Conservation (phyloP, 1,139 yeast genomes). For the Candida glucosophila region DNA sequence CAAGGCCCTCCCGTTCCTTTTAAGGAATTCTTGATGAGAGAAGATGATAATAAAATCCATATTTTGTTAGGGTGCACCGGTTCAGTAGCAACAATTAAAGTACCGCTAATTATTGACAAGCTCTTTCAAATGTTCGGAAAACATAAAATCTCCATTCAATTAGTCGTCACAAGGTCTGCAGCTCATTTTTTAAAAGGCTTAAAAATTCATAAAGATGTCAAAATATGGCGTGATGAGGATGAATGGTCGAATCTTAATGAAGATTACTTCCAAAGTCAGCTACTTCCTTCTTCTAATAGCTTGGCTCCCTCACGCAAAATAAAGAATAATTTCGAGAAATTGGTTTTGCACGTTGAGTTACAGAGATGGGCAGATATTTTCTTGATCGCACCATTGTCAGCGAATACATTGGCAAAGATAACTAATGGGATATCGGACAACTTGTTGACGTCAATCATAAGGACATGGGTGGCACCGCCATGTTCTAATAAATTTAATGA, state of each 20-base stretch:
- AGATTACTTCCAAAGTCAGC: conserved; percentile 7
- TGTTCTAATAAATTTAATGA: neutral
- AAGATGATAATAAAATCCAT: conserved; percentile 78
- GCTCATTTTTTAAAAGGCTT: conserved; percentile 74
- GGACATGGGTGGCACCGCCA: conserved; percentile 60
- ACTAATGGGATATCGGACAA: conserved; percentile 91
- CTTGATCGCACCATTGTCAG: conserved; percentile 87
- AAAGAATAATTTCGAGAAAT: conserved; percentile 33
- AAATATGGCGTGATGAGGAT: conserved; percentile 90
- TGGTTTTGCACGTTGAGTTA: conserved; percentile 75
- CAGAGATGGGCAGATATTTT: conserved; percentile 94
- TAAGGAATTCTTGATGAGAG: conserved; percentile 58
- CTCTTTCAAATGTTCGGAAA: conserved; percentile 67
- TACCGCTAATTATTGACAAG: conserved; percentile 78
- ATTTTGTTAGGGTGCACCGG: conserved; percentile 90
- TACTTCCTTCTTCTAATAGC: conserved; percentile 8
- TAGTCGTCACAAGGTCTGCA: conserved; percentile 77
- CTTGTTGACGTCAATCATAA: conserved; percentile 68
- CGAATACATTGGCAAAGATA: conserved; percentile 86
- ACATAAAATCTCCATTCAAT: conserved; percentile 68
- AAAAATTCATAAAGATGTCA: conserved; percentile 73
- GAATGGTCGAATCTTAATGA: conserved; percentile 69
- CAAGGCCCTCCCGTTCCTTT: conserved; percentile 68
- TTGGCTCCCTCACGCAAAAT: conserved; percentile 12
- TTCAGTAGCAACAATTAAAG: conserved; percentile 90